These are phyloP conservation scores for Russula dissimulans DNA, from an alignment of 768 basidiomycete species.

Conservation along the genomic window DNA sequence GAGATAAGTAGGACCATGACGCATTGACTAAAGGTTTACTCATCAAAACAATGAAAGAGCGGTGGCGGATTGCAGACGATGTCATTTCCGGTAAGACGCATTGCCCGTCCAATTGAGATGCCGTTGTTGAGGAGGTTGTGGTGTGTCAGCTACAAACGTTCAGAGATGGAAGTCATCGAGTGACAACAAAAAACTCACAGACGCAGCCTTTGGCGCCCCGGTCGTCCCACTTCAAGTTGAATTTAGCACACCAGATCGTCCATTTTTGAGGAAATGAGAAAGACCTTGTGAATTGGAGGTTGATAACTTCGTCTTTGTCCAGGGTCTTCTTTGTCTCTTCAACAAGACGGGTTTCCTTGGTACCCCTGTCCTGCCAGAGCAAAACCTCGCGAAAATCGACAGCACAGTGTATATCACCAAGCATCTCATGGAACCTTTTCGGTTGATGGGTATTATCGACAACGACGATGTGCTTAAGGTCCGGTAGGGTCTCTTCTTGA, in stretches of 20 bases:
- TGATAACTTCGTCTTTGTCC: slow-evolving; percentile 62
- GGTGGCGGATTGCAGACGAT: slow-evolving; percentile 77
- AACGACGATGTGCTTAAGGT: slow-evolving; percentile 53
- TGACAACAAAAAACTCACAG: slow-evolving; percentile 36
- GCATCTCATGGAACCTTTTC: slow-evolving; percentile 32
- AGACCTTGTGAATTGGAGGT: slow-evolving; percentile 80
- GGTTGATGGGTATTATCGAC: slow-evolving; percentile 48
- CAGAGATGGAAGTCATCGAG: background rate
- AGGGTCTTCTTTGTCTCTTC: slow-evolving; percentile 34
- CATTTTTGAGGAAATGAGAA: slow-evolving; percentile 1
- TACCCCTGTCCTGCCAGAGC: slow-evolving; percentile 51
- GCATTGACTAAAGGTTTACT: slow-evolving; percentile 31
- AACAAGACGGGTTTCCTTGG: slow-evolving; percentile 34
- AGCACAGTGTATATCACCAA: slow-evolving; percentile 37
- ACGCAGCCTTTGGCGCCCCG: slow-evolving; percentile 74
- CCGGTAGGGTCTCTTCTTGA: slow-evolving; percentile 48
- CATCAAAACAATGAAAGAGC: slow-evolving; percentile 84
- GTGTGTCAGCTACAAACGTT: slow-evolving; percentile 53
- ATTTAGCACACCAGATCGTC: slow-evolving; percentile 4
- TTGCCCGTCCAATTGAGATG: slow-evolving; percentile 57
- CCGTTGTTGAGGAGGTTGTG: slow-evolving; percentile 72
- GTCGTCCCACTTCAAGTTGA: slow-evolving; percentile 58
- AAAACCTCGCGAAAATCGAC: slow-evolving; percentile 68
- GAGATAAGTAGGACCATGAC: slow-evolving; percentile 1
- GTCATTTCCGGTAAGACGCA: slow-evolving; percentile 58